phyloP scores from a whole-genome alignment of 2,329 filamentous ascomycete species.

The Dactylellina haptotyla region DNA sequence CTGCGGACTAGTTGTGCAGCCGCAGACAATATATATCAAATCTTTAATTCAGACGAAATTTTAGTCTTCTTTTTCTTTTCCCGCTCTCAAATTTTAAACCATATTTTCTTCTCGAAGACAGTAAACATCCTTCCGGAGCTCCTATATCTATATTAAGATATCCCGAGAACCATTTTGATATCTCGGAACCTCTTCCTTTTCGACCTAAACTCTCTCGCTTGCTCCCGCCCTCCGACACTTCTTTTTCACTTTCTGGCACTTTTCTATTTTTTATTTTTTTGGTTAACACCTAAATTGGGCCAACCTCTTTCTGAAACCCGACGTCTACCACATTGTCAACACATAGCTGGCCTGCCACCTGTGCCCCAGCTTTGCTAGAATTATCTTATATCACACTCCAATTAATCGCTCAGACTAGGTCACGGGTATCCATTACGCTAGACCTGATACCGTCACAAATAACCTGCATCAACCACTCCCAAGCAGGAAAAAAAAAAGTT shows the following conservation, averaged over 20 bases:
- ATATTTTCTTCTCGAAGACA: conserved; percentile 47
- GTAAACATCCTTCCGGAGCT: conserved; percentile 29
- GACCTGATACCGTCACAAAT: conserved; percentile 22
- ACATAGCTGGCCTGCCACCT: conserved; percentile 12
- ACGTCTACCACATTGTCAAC: conserved; percentile 52
- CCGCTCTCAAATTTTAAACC: conserved; percentile 6
- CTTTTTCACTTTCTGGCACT: conserved; percentile 19
- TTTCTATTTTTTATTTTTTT: conserved; percentile 21
- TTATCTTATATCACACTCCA: conserved; percentile 30
- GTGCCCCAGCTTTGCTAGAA: conserved; percentile 20
- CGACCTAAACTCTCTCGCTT: conserved; percentile 48
- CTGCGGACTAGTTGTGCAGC: conserved; percentile 1
- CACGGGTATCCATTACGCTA: conserved; percentile 50
- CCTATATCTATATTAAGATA: conserved; percentile 31
- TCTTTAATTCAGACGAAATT: no score
- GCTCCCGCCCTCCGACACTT: conserved; percentile 47
- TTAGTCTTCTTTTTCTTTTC: conserved; percentile 11
- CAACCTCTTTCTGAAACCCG: conserved; percentile 28
- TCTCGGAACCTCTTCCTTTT: conserved; percentile 52
- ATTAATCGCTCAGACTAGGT: conserved; percentile 55
- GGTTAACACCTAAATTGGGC: conserved; percentile 34
- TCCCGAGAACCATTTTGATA: conserved; percentile 28
- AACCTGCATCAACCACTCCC: conserved; percentile 18
- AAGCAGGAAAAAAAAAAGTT: conserved; percentile 26
- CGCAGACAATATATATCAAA: conserved; percentile 24